These are phyloP conservation scores for Backusella tuberculispora DNA, from an alignment of 192 early-diverging fungal genomes.

Conservation along the genomic window DNA sequence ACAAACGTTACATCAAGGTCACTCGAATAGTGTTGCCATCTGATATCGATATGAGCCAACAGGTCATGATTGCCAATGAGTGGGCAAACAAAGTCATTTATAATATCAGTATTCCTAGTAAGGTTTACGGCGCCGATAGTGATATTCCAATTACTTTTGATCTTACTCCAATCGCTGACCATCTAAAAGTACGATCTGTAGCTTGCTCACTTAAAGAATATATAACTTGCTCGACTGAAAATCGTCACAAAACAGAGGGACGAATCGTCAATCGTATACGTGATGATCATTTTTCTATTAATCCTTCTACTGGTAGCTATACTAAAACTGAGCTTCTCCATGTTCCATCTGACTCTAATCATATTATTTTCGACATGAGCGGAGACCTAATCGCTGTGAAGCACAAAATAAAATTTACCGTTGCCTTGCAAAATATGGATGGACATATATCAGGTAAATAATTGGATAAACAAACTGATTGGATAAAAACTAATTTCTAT, in stretches of 20 bases:
- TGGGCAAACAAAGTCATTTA: conserved; percentile 65
- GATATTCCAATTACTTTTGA: conserved; percentile 53
- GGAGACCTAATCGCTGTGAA: conserved; percentile 39
- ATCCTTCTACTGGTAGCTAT: conserved; percentile 19
- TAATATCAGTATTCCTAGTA: conserved; percentile 55
- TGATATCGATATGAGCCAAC: conserved; percentile 47
- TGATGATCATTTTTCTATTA: conserved; percentile 23
- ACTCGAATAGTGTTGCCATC: conserved; percentile 50
- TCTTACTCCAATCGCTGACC: conserved; percentile 50
- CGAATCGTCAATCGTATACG: conserved; percentile 10
- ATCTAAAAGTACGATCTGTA: conserved; percentile 50
- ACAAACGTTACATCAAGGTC: conserved; percentile 41
- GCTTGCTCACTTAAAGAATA: conserved; percentile 61
- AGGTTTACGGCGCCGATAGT: conserved; percentile 52
- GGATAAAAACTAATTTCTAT: background rate
- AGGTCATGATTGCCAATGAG: conserved; percentile 54
- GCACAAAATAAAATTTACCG: conserved; percentile 44
- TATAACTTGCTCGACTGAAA: conserved; percentile 41
- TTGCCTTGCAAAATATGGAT: conserved; percentile 36
- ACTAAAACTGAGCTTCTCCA: conserved; percentile 20
- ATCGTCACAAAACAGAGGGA: conserved; percentile 18
- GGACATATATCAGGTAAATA: conserved; percentile 45
- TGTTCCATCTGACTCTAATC: conserved; percentile 22
- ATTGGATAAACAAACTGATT: background rate
- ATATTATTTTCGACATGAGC: conserved; percentile 30